Conservation (phyloP, 805 yeast species). For the Lachancea kluyveri region DNA sequence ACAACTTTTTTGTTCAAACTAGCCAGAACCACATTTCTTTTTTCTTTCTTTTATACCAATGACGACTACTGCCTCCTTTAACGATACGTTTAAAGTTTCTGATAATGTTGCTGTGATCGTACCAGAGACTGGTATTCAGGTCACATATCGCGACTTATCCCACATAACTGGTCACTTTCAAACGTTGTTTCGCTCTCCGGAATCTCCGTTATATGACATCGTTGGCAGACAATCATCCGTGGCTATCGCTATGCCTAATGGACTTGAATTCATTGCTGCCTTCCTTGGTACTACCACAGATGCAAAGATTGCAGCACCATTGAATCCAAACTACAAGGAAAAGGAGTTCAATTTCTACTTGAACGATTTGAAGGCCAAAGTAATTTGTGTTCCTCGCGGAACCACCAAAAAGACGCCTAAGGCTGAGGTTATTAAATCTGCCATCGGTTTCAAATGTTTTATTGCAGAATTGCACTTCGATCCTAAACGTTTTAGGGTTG, state of each 20-base stretch:
- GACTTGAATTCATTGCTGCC: slow-evolving; percentile 49
- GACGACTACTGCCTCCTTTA: slow-evolving; percentile 33
- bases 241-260: slow-evolving; percentile 57
- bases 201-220: slow-evolving; percentile 36
- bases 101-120: slow-evolving; percentile 39
- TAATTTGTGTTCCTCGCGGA: slow-evolving; percentile 53
- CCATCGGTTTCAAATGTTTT: slow-evolving; percentile 40
- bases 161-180: slow-evolving; percentile 44
- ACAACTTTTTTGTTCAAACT: too few relatives aligned
- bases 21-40: too few relatives aligned
- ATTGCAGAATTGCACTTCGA: slow-evolving; percentile 50
- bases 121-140: slow-evolving; percentile 40
- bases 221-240: slow-evolving; percentile 39
- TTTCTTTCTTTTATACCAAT: too few relatives aligned
- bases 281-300: slow-evolving; percentile 54
- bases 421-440: slow-evolving; percentile 45
- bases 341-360: slow-evolving; percentile 60
- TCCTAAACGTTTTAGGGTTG: slow-evolving; percentile 36
- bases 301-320: slow-evolving; percentile 59
- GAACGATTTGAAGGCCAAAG: slow-evolving; percentile 51
- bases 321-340: slow-evolving; percentile 57
- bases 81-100: slow-evolving; percentile 31
- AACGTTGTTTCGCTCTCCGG: slow-evolving; percentile 36
- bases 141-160: slow-evolving; percentile 40
- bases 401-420: slow-evolving; percentile 26